Evolutionary conservation across 2,329 filamentous ascomycete genomes (phyloP).

Genomic region (Clathrospora elynae): DNA sequence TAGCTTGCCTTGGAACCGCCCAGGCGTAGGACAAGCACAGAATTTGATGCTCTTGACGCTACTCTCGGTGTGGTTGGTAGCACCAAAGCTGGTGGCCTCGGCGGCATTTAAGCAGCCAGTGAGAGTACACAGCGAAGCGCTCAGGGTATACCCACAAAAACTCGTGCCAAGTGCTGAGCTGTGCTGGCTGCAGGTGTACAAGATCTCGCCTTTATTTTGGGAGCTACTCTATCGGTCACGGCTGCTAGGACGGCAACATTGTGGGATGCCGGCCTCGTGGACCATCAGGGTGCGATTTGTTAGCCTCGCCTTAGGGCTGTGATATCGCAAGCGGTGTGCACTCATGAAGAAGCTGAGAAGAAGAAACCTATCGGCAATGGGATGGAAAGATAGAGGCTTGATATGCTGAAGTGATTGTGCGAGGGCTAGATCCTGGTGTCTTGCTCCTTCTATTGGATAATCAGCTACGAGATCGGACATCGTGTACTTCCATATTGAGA

Average conservation of each 20-base stretch:
- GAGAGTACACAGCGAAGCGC: constrained; percentile 33
- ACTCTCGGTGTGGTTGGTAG: constrained; percentile 43
- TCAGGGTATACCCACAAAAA: constrained; percentile 28
- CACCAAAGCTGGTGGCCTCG: constrained; percentile 26
- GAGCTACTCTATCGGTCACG: constrained; percentile 12
- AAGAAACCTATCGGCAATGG: constrained; percentile 9
- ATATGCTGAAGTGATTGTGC: constrained; percentile 21
- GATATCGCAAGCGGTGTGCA: constrained; percentile 32
- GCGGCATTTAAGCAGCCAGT: constrained; percentile 34
- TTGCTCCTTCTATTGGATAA: not conserved
- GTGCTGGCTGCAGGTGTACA: constrained; percentile 28
- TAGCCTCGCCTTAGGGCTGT: constrained; percentile 37
- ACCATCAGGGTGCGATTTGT: constrained; percentile 8
- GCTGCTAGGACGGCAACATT: constrained; percentile 7
- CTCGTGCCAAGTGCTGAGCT: constrained; percentile 24
- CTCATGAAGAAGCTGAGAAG: constrained; percentile 16
- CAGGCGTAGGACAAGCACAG: constrained; percentile 33
- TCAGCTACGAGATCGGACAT: not conserved
- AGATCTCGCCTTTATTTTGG: constrained; percentile 36
- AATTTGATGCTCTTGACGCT: constrained; percentile 28
- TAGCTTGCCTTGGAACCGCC: constrained; percentile 37
- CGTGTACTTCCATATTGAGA: constrained; percentile 21
- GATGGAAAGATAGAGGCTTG: constrained; percentile 11
- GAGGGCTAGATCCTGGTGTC: constrained; percentile 3
- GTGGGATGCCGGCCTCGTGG: constrained; percentile 20